Percentiles rank a stretch among this genome's conserved stretches.
These are phyloP conservation scores for Populus hybrid DNA, from an alignment of 441 rosid genomes.

Conservation along the genomic window DNA sequence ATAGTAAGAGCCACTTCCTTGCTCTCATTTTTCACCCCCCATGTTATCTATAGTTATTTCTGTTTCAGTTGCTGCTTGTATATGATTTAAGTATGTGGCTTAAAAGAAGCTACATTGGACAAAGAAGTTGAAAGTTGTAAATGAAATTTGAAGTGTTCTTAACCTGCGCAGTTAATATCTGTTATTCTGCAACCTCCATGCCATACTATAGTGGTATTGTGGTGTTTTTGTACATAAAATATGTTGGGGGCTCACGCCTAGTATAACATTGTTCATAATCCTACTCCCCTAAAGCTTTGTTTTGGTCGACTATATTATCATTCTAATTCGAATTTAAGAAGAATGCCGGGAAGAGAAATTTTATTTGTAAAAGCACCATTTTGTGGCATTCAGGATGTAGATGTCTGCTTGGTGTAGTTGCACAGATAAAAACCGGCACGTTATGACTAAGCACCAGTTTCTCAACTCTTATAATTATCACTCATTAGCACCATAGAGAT, in stretches of 20 bases:
- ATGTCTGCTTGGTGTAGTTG: background rate
- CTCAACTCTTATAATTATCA: too few species aligned
- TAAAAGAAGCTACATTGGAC: slow-evolving; percentile 9
- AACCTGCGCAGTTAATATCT: slow-evolving; percentile 1
- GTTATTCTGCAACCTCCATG: background rate
- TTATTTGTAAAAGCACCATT: background rate
- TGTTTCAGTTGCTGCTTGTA: slow-evolving; percentile 23
- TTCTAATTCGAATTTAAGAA: too few species aligned
- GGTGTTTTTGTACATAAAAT: background rate
- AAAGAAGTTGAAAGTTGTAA: slow-evolving; percentile 24
- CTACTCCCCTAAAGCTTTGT: background rate
- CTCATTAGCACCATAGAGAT: too few species aligned
- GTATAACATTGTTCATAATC: too few species aligned
- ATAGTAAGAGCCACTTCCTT: slow-evolving; percentile 16
- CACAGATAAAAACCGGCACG: background rate
- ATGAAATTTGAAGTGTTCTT: slow-evolving; percentile 8
- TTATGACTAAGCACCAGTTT: too few species aligned
- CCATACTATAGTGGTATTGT: background rate
- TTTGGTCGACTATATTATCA: too few species aligned
- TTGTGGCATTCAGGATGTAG: background rate
- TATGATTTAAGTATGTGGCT: slow-evolving; percentile 23
- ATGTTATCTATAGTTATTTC: slow-evolving; percentile 3
- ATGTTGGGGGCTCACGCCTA: background rate
- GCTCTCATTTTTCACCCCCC: background rate
- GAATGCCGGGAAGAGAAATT: background rate